These are phyloP conservation scores for Casuarina equisetifolia DNA, from an alignment of 306 rosid species.

Conservation along the genomic window DNA sequence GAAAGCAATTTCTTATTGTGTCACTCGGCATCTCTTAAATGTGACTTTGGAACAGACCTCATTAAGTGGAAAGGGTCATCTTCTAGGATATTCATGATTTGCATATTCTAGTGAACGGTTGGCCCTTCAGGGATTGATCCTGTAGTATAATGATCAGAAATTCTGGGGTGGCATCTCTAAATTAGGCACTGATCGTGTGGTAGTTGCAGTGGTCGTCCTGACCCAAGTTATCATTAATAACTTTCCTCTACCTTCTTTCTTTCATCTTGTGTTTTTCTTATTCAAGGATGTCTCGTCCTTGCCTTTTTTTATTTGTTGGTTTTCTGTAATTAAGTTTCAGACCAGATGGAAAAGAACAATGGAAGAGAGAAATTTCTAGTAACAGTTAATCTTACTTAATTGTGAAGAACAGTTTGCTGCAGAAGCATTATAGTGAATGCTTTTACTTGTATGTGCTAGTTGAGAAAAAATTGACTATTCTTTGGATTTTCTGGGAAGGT, in stretches of 20 bases:
- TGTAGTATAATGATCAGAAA: no score
- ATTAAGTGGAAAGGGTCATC: not conserved
- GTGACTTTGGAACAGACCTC: not conserved
- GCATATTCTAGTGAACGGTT: no score
- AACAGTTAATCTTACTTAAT: not conserved
- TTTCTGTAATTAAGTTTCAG: not conserved
- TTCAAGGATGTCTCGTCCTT: not conserved
- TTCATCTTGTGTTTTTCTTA: not conserved
- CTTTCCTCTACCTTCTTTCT: not conserved
- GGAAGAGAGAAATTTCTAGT: not conserved
- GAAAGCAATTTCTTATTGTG: not conserved
- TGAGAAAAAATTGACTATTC: not conserved
- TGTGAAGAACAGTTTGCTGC: not conserved
- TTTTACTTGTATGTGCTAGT: not conserved
- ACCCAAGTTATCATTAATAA: not conserved
- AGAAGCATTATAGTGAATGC: not conserved
- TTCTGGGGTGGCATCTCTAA: not conserved
- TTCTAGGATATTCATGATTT: not conserved
- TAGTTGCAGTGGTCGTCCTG: not conserved
- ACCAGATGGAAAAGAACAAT: not conserved
- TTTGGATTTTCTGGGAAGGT: not conserved
- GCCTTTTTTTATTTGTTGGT: not conserved
- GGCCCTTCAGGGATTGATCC: no score
- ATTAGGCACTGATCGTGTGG: not conserved
- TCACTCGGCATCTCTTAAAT: not conserved